Conservation (phyloP, 2,329 filamentous ascomycete genomes). For the Paraphaeosphaeria minitans region DNA sequence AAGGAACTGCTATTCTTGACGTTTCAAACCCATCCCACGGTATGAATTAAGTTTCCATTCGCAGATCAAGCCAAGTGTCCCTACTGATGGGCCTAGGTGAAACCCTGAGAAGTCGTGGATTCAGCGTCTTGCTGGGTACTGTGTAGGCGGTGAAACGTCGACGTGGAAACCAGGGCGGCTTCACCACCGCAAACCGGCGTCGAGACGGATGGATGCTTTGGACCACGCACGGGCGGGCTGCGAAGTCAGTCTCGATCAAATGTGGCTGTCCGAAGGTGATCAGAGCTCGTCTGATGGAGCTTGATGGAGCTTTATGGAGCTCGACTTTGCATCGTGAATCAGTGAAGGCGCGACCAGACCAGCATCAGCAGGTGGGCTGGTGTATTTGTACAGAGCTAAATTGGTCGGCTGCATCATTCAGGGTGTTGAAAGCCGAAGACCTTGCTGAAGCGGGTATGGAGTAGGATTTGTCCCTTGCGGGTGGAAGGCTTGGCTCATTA, state of each 20-base stretch:
- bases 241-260: background rate
- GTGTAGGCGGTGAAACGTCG: background rate
- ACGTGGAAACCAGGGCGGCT: background rate
- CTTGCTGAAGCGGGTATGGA: slow-evolving; percentile 32
- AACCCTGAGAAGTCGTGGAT: slow-evolving; percentile 2
- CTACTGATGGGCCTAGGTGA: background rate
- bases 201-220: background rate
- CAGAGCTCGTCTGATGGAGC: background rate
- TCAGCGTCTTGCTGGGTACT: background rate
- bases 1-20: slow-evolving; percentile 4
- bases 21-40: background rate
- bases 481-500: slow-evolving; percentile 16
- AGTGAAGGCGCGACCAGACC: background rate
- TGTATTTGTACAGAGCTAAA: slow-evolving; percentile 5
- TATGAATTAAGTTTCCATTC: background rate
- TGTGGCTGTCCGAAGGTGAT: background rate
- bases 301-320: background rate
- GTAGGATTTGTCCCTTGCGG: slow-evolving; percentile 27
- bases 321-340: background rate
- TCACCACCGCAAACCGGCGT: background rate
- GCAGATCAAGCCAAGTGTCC: slow-evolving; percentile 3
- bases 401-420: slow-evolving; percentile 22
- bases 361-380: background rate
- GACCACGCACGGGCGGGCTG: background rate
- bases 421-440: slow-evolving; percentile 38